Evolutionary conservation across 2,329 filamentous ascomycete genomes (phyloP), one percentile per base, ranked within the genome.

Genomic region (Calonectria hongkongensis): DNA sequence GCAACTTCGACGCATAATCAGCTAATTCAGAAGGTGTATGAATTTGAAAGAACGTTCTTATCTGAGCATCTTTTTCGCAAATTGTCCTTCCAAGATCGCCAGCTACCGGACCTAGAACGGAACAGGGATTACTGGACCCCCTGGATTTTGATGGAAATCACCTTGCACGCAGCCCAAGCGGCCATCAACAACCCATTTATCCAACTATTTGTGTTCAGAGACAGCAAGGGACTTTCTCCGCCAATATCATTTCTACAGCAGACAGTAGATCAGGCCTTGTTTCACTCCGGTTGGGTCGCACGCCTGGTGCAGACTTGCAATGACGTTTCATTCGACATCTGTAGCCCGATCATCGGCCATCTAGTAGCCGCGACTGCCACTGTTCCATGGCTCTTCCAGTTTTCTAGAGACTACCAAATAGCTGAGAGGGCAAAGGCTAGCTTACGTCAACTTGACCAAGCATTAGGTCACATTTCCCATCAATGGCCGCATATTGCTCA

Each of bases 401-500:
- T 48, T 8, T 25, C 21, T n/a, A 4, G n/a, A 13, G n/a, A 48
- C 16, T 27, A 10, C 10, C 8, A 10, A 4, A 27, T 48, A 9
- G n/a, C n/a, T 12, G 45, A 48, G 25, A 48, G 21, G 21, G 45
- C 45, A 48, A 48, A 8, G 8, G n/a, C n/a, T 9, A n/a, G 9
- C 13, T 10, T 48, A 9, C n/a, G 45, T n/a, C n/a, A 48, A 27
- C 21, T 25, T 7, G 45, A 48, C n/a, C 45, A 27, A 48, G 45
- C 45, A 10, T 12, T 48, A 8, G 12, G 45, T 9, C 45, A 13
- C 3, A 48, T 48, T 27, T 48, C 45, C 8, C n/a, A 7, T 7
- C 45, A 27, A 2, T 48, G 45, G 45, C 45, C 45, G 45, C 45
- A 48, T 48, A 48, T 48, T 48, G 45, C 45, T 25, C 45, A 48